Percentiles rank a stretch among this genome's conserved stretches.
Conservation (phyloP, 2,329 filamentous ascomycete genomes). For the Diaporthe humulicola region DNA sequence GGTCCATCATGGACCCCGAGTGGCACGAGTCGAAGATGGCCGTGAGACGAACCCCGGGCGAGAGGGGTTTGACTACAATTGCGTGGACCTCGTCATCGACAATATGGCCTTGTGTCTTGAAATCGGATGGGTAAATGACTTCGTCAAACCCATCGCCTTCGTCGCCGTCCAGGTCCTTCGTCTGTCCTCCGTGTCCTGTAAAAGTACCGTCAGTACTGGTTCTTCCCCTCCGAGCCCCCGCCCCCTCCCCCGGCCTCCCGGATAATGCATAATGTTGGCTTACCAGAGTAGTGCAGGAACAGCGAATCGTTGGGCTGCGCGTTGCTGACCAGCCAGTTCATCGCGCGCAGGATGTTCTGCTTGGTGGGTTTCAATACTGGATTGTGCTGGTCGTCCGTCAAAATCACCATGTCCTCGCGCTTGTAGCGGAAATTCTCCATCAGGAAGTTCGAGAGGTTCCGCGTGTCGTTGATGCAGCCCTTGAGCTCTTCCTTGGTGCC, state of each 20-base stretch:
- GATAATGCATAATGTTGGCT: slow-evolving; percentile 37
- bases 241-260: no score
- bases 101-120: slow-evolving; percentile 77
- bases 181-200: slow-evolving; percentile 81
- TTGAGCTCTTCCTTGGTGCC: slow-evolving; percentile 78
- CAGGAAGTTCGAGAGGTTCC: slow-evolving; percentile 81
- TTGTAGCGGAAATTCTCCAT: slow-evolving; percentile 78
- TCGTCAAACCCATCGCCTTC: slow-evolving; percentile 85
- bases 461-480: slow-evolving; percentile 85
- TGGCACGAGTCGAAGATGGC: slow-evolving; percentile 88
- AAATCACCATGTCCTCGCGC: slow-evolving; percentile 83
- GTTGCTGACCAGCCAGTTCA: slow-evolving; percentile 81
- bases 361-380: slow-evolving; percentile 81
- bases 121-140: slow-evolving; percentile 84
- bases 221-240: background rate
- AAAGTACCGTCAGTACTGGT: slow-evolving; percentile 9
- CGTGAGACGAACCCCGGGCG: slow-evolving; percentile 85
- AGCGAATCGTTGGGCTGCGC: slow-evolving; percentile 81
- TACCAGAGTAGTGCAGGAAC: slow-evolving; percentile 82
- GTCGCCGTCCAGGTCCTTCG: slow-evolving; percentile 79
- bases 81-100: slow-evolving; percentile 84
- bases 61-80: slow-evolving; percentile 81
- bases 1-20: slow-evolving; percentile 81
- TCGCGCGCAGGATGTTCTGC: slow-evolving; percentile 79
- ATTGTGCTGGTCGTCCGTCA: slow-evolving; percentile 82